A percentile compares a stretch with the other conserved stretches of the same genome.
phyloP scores from a whole-genome alignment of 2,329 filamentous ascomycete species.

The Cordyceps tenuipes region DNA sequence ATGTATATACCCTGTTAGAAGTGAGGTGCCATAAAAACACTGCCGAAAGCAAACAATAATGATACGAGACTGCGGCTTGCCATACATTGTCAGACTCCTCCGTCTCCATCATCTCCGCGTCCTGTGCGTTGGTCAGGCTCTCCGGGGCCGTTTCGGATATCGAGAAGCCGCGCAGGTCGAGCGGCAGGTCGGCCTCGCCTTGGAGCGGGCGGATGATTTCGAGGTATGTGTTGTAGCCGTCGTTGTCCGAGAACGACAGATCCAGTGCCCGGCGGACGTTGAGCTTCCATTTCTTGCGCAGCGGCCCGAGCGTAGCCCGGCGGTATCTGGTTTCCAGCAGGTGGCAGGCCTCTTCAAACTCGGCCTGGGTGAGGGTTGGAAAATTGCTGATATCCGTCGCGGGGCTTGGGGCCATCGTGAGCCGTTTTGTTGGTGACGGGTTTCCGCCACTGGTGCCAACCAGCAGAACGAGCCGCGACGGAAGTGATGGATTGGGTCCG shows the following conservation, averaged over 20 bases:
- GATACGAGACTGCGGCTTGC: constrained; percentile 6
- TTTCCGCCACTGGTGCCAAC: not conserved
- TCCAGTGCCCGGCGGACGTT: constrained; percentile 43
- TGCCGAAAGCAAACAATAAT: not conserved
- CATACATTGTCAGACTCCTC: constrained; percentile 45
- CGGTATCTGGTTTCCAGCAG: constrained; percentile 51
- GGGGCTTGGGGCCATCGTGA: not conserved
- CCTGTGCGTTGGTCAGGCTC: constrained; percentile 22
- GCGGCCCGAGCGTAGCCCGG: constrained; percentile 46
- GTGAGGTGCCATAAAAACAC: constrained; percentile 1
- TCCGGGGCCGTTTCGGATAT: constrained; percentile 25
- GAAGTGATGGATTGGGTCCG: not conserved
- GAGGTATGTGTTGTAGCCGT: constrained; percentile 43
- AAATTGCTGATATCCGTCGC: constrained; percentile 40
- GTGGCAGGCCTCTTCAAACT: constrained; percentile 59
- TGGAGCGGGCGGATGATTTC: constrained; percentile 49
- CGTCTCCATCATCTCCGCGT: constrained; percentile 40
- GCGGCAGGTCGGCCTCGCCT: constrained; percentile 38
- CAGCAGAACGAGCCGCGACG: not conserved
- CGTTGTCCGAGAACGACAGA: constrained; percentile 31
- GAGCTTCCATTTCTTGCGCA: constrained; percentile 48
- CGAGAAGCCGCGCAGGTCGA: constrained; percentile 37
- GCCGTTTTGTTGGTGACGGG: not conserved
- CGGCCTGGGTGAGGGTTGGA: constrained; percentile 51
- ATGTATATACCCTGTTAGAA: constrained; percentile 16